Base-by-base conservation (phyloP, 345 rosid species). In the Camelina sativa region DNA sequence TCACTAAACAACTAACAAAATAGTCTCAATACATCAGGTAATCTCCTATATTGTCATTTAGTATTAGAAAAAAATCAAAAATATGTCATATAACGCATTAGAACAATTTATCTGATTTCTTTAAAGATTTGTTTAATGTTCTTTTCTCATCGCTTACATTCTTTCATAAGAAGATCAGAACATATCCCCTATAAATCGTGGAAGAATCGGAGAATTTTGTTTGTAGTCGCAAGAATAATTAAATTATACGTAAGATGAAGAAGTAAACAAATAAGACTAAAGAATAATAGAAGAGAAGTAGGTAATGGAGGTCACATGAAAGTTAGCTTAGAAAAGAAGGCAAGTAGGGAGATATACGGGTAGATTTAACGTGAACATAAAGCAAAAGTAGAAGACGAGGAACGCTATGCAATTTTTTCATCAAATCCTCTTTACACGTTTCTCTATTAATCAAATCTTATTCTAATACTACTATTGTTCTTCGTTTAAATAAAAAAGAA, bases 271-370 rank as follows among this genome's bases (percentile, higher is more conserved):
- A 28, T 28, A 28, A 28, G 30, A 28, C 30, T 28, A 28, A 34
- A 34, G 37, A 34, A 17, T 1, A 23, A 56, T 15, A 46, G 51
- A 56, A 57, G 43, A 48, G 59, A 74, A 38, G 74, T 60, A 11
- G 79, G 63, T 61, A 46, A 68, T 68, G 69, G 74, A 68, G 62
- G 74, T 76, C 79, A 69, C 79, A 76, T 69, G 79, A 76, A 69
- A 53, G 70, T 5, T 76, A 76, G 75, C 75, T 69, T 76, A 76
- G 65, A 69, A 69, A 76, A 69, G 64, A 76, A 62, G 75, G 65
- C 40, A 76, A 69, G 70, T 54, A 62, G 35, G 40, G 62, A 61
- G 64, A 62, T 50, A 61, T 32, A 75, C 41, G 4, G n/a, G 50
- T 25, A 54, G 63, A 67, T 69, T 43, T 56, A n/a, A 74, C 76